A percentile compares a stretch with the other conserved stretches of the same genome.
Evolutionary conservation across 2,329 filamentous ascomycete genomes (phyloP).

Genomic region (Verticillium isaacii): DNA sequence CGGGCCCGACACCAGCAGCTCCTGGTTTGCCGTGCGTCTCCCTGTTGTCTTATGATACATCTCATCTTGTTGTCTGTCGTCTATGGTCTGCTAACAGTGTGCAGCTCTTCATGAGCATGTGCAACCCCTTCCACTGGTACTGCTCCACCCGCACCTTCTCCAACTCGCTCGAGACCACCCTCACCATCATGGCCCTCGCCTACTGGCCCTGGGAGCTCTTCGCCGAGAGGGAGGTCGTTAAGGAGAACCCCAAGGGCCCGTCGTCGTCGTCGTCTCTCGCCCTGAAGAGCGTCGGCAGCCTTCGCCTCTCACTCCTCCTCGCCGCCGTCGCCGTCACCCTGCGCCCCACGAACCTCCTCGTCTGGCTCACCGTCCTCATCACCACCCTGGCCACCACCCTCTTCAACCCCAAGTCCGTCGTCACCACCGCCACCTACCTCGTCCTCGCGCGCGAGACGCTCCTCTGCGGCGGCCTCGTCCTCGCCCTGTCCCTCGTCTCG

Average conservation of each 20-base stretch:
- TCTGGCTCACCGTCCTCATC: conserved; percentile 67
- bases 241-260: conserved; percentile 31
- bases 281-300: conserved; percentile 19
- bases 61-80: neutral
- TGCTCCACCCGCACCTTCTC: conserved; percentile 90
- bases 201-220: conserved; percentile 84
- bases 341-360: conserved; percentile 81
- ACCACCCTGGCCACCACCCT: conserved; percentile 38
- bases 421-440: conserved; percentile 37
- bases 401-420: conserved; percentile 29
- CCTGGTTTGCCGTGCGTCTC: conserved; percentile 65
- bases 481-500: conserved; percentile 59
- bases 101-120: conserved; percentile 64
- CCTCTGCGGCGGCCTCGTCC: conserved; percentile 57
- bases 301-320: conserved; percentile 61
- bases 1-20: conserved; percentile 56
- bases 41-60: neutral
- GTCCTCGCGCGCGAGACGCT: conserved; percentile 58
- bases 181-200: conserved; percentile 75
- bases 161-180: conserved; percentile 85
- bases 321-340: conserved; percentile 81
- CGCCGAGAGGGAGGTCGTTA: conserved; percentile 29
- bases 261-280: conserved; percentile 8
- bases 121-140: conserved; percentile 95
- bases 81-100: neutral